Evolutionary conservation across 1,284 basidiomycete species (phyloP), one percentile per base, ranked within the genome.

Genomic region (Sutorius eximius): DNA sequence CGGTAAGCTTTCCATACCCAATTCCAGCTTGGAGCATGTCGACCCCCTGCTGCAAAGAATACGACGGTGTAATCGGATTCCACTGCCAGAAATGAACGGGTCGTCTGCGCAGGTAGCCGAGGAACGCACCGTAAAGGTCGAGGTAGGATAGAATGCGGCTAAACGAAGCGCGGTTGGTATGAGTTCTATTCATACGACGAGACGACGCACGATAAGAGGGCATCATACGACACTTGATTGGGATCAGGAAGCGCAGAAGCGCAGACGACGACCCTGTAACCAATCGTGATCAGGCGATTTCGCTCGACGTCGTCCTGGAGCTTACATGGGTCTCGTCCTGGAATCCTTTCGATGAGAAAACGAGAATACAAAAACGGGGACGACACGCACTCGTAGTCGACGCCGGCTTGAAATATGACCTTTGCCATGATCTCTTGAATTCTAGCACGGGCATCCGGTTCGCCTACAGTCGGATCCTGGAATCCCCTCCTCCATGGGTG

Each of bases 1-100:
- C 89, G 79, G 68, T 93, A 93, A 2, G 90, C 88, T 64, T 91
- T 91, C 91, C 91, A 93, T 32, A 93, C 81, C 91, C 91, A 94
- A 59, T 86, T 91, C 91, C 91, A 93, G 36, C 82, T 80, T 9
- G 91, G 91, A 3, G 84, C 81, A 71, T 92, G 76, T 58, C 76
- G 78, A 3, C 82, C 83, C n/a, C 89, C 91, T 2, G 89, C 86
- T 29, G 91, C 89, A 60, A 94, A 88, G 73, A 93, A 93, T 13
- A 93, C 82, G 38, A 93, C 83, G 1, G 88, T 88, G 64, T 94
- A 94, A 72, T 93, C 91, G 47, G 89, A 87, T 68, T 94, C 91
- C 51, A 91, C 89, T 91, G 53, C 3, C n/a, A 15, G 36, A 34
- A 22, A 49, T 59, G 29, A 61, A 44, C 29, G 18, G 20, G n/a